These are phyloP conservation scores for Podospora comata DNA, from an alignment of 495 filamentous ascomycete species.

Conservation along the genomic window DNA sequence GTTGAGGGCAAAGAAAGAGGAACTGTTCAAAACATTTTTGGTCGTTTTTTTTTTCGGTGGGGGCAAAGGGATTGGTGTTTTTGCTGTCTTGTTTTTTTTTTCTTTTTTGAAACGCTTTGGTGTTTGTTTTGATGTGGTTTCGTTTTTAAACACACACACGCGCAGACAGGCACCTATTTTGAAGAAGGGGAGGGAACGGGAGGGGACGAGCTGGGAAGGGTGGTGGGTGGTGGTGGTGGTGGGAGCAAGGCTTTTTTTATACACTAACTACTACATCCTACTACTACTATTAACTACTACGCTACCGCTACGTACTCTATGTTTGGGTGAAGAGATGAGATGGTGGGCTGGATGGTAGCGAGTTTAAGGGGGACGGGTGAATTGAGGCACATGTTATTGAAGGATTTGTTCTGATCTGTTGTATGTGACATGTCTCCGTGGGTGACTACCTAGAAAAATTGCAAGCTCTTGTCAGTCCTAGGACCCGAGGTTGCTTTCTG, in stretches of 20 bases:
- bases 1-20: background rate
- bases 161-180: background rate
- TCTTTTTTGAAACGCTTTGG: background rate
- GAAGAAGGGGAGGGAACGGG: background rate
- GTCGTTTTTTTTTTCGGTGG: background rate
- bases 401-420: background rate
- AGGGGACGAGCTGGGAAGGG: background rate
- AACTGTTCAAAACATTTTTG: background rate
- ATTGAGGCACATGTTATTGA: background rate
- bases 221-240: background rate
- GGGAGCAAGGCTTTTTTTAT: background rate
- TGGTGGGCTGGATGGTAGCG: background rate
- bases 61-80: background rate
- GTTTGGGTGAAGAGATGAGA: background rate
- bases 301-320: background rate
- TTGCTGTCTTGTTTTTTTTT: background rate
- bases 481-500: too few species aligned
- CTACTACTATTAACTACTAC: background rate
- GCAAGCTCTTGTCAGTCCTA: too few species aligned
- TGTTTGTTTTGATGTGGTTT: background rate
- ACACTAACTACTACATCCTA: background rate
- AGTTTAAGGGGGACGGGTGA: background rate
- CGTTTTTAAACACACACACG: background rate
- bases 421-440: background rate
- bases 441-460: too few species aligned